Conservation (phyloP, 2,329 filamentous ascomycete species). For the Macrophomina tecta region DNA sequence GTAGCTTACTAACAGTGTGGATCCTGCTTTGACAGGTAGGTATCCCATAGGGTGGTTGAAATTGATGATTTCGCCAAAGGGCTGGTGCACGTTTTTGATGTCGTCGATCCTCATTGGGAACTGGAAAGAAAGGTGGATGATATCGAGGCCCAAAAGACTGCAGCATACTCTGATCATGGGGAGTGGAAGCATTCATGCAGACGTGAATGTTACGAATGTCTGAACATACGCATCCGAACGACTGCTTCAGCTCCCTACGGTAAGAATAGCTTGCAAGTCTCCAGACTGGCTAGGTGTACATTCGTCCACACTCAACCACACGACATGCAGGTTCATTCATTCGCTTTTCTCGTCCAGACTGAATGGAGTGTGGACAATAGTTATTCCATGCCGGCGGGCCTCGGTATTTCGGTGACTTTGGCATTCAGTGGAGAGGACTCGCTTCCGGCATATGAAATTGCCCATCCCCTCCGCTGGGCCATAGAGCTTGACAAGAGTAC, state of each 20-base stretch:
- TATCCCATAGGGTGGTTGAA: neutral
- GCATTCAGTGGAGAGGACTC: neutral
- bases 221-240: neutral
- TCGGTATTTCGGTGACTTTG: constrained; percentile 5
- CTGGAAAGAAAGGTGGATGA: too few species aligned
- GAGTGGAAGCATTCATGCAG: too few species aligned
- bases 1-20: constrained; percentile 1
- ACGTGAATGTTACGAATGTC: neutral
- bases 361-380: too few species aligned
- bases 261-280: too few species aligned
- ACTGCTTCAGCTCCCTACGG: too few species aligned
- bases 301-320: too few species aligned
- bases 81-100: neutral
- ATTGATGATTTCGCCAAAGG: neutral
- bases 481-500: neutral
- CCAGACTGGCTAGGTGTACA: too few species aligned
- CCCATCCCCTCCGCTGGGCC: neutral
- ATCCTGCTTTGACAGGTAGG: constrained; percentile 17
- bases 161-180: too few species aligned
- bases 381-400: neutral
- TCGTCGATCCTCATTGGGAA: too few species aligned
- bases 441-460: neutral
- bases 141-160: too few species aligned
- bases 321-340: too few species aligned
- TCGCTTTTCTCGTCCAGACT: too few species aligned